A percentile compares a stretch with the other conserved stretches of the same genome.
phyloP scores from a whole-genome alignment of 306 rosid genomes.

The Fragaria ananassa region DNA sequence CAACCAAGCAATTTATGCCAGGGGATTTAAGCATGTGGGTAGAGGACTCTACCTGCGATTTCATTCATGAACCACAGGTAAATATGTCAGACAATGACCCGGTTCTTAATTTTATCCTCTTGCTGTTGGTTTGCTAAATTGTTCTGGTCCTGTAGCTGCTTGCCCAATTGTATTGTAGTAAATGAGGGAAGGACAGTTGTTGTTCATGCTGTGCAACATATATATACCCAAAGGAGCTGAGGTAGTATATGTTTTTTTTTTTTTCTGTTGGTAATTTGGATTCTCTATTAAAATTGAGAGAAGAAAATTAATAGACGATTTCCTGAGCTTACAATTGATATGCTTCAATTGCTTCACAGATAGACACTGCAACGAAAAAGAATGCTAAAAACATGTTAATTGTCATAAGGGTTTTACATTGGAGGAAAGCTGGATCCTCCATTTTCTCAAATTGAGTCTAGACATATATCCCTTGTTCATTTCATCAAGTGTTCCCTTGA shows the following conservation, averaged over 20 bases:
- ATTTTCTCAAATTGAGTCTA: background rate
- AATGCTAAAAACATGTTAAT: background rate
- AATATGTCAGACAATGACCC: constrained; percentile 13
- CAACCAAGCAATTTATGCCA: background rate
- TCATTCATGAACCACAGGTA: constrained; percentile 94
- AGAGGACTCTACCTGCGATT: constrained; percentile 81
- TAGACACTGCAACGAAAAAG: background rate
- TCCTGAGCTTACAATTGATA: background rate
- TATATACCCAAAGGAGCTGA: constrained; percentile 67
- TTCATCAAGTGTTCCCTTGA: background rate
- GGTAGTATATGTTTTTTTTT: constrained; percentile 41
- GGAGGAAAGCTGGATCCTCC: background rate
- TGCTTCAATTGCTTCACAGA: background rate
- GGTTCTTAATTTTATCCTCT: constrained; percentile 15
- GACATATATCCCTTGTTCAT: background rate
- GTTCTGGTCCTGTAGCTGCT: constrained; percentile 49
- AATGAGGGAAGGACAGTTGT: constrained; percentile 72
- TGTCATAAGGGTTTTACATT: background rate
- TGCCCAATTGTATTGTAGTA: constrained; percentile 74
- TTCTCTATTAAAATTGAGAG: constrained; percentile 6
- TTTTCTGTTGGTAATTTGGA: background rate
- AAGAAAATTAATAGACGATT: background rate
- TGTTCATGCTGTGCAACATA: constrained; percentile 69
- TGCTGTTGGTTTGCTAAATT: constrained; percentile 31
- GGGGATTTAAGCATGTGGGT: constrained; percentile 54